Evolutionary conservation across 441 rosid species (phyloP).

Genomic region (Erodium texanum): DNA sequence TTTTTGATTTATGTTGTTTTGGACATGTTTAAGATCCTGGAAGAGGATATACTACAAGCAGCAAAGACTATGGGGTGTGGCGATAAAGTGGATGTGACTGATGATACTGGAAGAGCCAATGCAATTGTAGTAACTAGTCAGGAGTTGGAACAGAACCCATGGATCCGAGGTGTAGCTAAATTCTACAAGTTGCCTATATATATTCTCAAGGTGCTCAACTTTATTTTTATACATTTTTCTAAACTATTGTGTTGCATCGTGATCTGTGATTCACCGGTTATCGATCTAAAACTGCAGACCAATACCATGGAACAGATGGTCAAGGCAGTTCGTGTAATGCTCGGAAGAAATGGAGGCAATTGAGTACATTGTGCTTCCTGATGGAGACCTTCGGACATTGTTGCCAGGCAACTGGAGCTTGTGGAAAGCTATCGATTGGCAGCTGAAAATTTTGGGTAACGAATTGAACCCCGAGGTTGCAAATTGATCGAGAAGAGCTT

Average conservation of each 20-base stretch:
- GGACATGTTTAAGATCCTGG: slow-evolving; percentile 39
- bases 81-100: slow-evolving; percentile 57
- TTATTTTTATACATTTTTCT: background rate
- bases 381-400: slow-evolving; percentile 77
- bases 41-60: slow-evolving; percentile 78
- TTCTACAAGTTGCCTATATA: slow-evolving; percentile 64
- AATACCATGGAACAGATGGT: slow-evolving; percentile 95
- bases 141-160: slow-evolving; percentile 71
- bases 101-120: slow-evolving; percentile 75
- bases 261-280: slow-evolving; percentile 5
- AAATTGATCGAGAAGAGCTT: slow-evolving; percentile 37
- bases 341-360: slow-evolving; percentile 82
- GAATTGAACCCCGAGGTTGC: slow-evolving; percentile 68
- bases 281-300: slow-evolving; percentile 41
- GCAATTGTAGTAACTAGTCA: slow-evolving; percentile 68
- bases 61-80: slow-evolving; percentile 84
- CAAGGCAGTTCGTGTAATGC: slow-evolving; percentile 83
- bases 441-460: slow-evolving; percentile 79
- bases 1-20: background rate
- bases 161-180: slow-evolving; percentile 78
- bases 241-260: background rate
- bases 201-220: slow-evolving; percentile 58
- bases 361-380: slow-evolving; percentile 88
- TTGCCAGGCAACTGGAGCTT: slow-evolving; percentile 76
- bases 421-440: slow-evolving; percentile 79